Percentiles rank a stretch among this genome's conserved stretches.
Conservation (phyloP, 2,329 filamentous ascomycete genomes). For the Penicillium sp. region DNA sequence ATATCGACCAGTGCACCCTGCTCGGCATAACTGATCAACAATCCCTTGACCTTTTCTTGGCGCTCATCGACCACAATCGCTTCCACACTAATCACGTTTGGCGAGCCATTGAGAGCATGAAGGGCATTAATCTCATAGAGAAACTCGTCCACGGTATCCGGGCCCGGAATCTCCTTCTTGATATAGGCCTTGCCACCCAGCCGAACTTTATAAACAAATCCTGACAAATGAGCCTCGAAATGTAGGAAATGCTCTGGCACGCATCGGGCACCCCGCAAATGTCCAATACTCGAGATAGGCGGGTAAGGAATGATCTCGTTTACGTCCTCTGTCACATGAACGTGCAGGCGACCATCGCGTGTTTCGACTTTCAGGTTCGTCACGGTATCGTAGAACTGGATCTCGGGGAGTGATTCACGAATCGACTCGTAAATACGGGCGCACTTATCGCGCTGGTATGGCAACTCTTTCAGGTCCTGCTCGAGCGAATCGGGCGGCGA, state of each 20-base stretch:
- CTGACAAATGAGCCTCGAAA: constrained; percentile 90
- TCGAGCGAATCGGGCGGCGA: constrained; percentile 78
- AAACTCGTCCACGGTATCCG: constrained; percentile 93
- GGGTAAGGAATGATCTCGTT: constrained; percentile 93
- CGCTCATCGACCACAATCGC: constrained; percentile 81
- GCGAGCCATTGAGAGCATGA: constrained; percentile 66
- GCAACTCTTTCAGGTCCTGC: constrained; percentile 68
- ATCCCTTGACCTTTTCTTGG: constrained; percentile 69
- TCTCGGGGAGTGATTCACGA: constrained; percentile 82
- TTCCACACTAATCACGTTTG: constrained; percentile 77
- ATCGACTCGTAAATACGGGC: constrained; percentile 91
- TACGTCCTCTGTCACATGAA: constrained; percentile 95
- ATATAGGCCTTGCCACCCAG: constrained; percentile 67
- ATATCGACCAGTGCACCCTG: constrained; percentile 85
- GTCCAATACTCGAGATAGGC: constrained; percentile 63
- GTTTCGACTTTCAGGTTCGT: constrained; percentile 95
- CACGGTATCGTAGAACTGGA: constrained; percentile 92
- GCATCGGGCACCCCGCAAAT: constrained; percentile 52
- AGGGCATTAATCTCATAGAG: constrained; percentile 95
- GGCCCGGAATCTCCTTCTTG: constrained; percentile 96
- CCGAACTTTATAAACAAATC: constrained; percentile 91
- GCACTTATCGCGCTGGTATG: constrained; percentile 86
- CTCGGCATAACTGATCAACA: constrained; percentile 82
- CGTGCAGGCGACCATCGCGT: constrained; percentile 77
- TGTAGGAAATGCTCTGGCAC: constrained; percentile 68